A percentile compares a stretch with the other conserved stretches of the same genome.
phyloP scores from a whole-genome alignment of 805 yeast species.

The Pichia scutulata region DNA sequence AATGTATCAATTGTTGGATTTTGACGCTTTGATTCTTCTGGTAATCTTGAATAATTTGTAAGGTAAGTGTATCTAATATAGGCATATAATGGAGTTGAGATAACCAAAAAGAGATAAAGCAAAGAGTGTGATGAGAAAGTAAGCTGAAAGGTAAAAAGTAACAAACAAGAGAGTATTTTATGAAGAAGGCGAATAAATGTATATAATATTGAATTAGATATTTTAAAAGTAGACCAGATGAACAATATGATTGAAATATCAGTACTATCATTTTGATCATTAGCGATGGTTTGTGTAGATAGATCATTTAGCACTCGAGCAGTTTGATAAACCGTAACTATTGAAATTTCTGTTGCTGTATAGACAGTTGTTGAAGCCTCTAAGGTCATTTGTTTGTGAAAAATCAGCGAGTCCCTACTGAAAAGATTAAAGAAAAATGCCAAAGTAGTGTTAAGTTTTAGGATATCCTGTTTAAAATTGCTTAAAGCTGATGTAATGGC shows the following conservation, averaged over 20 bases:
- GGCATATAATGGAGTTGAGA: constrained; percentile 33
- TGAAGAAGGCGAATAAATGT: constrained; percentile 7
- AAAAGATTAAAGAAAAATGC: too few relatives aligned
- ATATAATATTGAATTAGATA: not conserved
- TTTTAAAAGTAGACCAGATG: not conserved
- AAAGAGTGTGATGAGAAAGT: constrained; percentile 45
- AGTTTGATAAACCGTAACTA: constrained; percentile 3
- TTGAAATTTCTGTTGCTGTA: not conserved
- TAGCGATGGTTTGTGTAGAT: not conserved
- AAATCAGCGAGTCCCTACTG: too few relatives aligned
- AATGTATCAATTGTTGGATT: constrained; percentile 42
- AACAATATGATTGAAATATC: not conserved
- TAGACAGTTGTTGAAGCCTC: constrained; percentile 3
- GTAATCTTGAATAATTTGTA: constrained; percentile 53
- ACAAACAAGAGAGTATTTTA: constrained; percentile 18
- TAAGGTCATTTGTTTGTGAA: not conserved
- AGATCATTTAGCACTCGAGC: not conserved
- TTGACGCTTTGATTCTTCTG: constrained; percentile 36
- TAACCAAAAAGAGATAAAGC: constrained; percentile 25
- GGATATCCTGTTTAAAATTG: too few relatives aligned
- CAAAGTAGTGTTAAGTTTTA: too few relatives aligned
- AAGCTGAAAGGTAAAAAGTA: constrained; percentile 41
- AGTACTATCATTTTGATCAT: not conserved
- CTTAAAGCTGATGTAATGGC: too few relatives aligned
- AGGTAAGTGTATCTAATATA: constrained; percentile 56